Conservation (phyloP, 331 rosid species). For the Malus hybrid region DNA sequence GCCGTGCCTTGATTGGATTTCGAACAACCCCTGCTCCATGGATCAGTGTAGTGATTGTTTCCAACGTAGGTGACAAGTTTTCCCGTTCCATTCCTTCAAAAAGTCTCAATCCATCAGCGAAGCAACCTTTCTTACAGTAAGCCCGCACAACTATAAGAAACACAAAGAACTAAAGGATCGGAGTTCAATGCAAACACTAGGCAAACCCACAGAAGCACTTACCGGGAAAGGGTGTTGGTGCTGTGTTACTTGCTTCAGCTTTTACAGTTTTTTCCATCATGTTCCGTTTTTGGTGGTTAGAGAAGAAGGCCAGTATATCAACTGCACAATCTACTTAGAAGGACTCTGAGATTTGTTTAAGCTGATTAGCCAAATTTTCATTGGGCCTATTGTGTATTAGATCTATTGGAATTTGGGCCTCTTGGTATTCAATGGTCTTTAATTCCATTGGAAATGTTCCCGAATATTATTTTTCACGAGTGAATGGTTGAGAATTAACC, state of each 20-base stretch:
- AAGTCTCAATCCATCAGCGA: slow-evolving; percentile 67
- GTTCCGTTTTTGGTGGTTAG: not conserved
- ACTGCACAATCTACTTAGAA: not conserved
- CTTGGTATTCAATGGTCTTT: not conserved
- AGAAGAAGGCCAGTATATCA: not conserved
- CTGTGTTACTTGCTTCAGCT: not conserved
- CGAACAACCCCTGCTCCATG: slow-evolving; percentile 84
- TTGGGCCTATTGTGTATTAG: too few relatives aligned
- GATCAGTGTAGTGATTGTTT: slow-evolving; percentile 74
- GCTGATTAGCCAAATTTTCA: too few relatives aligned
- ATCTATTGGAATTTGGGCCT: not conserved
- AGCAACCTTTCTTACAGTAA: slow-evolving; percentile 67
- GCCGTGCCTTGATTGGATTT: slow-evolving; percentile 47
- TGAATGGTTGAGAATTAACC: too few relatives aligned
- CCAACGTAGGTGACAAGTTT: slow-evolving; percentile 37
- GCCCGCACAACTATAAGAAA: slow-evolving; percentile 6
- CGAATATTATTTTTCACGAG: too few relatives aligned
- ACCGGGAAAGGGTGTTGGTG: not conserved
- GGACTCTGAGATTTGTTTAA: not conserved
- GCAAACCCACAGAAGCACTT: not conserved
- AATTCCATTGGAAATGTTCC: too few relatives aligned
- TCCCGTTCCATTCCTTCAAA: slow-evolving; percentile 64
- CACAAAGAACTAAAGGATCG: not conserved
- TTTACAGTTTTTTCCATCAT: not conserved
- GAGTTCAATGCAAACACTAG: too few relatives aligned